Evolutionary conservation across 2,329 filamentous ascomycete genomes (phyloP), one percentile per base, ranked within the genome.

Genomic region (Colletotrichum tropicale): DNA sequence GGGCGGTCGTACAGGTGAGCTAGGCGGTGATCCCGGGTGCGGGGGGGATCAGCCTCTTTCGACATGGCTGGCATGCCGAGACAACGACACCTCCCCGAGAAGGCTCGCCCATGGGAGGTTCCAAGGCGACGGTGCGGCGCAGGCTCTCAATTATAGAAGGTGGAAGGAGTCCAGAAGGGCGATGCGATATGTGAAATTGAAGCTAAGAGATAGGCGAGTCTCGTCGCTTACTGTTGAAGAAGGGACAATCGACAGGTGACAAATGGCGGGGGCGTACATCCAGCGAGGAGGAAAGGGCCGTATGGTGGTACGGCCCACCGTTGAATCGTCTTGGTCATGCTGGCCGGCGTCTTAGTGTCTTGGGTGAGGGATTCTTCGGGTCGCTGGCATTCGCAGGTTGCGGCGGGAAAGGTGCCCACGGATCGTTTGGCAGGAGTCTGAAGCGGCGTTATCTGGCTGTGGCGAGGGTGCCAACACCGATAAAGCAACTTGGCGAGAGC

Each of bases 391-490:
- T 68, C 34, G 36, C 12, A 13, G 56, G 24, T 34, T 70, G 43
- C 26, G 56, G 36, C 38, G 56, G 67, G 36, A 38, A 36, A 32
- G 12, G 26, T 18, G 21, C 60, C 43, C 43, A 52, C 7, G 3
- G 18, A 52, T 13, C 64, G 18, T 65, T 68, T 68, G 70, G 48
- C 48, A 73, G 73, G 28, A 15, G 36, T 61, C 64, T 21, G 36
- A 21, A 21, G n/a, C 70, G 64, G 69, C 30, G 18, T 69, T 65
- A 73, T 76, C 70, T 74, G 32, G 34, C 13, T 28, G 58, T 76
- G 74, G 74, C 43, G 28, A 65, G 65, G 43, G 48, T 69, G 74
- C 74, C 74, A 76, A 76, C 65, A 76, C 43, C 74, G 64, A 76
- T 74, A 74, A 38, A 64, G 8, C 70, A 76, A 76, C 74, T 76